Percentiles rank a stretch among this genome's conserved stretches.
phyloP scores from a whole-genome alignment of 306 rosid genomes.

The Arachis stenosperma region DNA sequence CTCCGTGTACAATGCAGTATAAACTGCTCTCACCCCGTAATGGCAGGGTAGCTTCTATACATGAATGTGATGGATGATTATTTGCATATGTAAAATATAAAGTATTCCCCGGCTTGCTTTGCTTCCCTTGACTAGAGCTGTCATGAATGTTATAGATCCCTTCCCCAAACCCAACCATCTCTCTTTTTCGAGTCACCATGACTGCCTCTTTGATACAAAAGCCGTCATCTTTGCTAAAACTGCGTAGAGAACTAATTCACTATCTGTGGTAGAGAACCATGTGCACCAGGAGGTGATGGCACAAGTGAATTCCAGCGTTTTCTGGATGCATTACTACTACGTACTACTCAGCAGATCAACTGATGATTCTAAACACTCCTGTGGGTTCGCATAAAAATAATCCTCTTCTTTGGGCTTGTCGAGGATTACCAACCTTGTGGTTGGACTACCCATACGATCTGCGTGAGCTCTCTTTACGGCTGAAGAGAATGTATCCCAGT shows the following conservation, averaged over 20 bases:
- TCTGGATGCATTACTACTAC: slow-evolving; percentile 52
- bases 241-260: slow-evolving; percentile 47
- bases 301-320: slow-evolving; percentile 42
- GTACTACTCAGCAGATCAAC: slow-evolving; percentile 61
- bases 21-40: slow-evolving; percentile 75
- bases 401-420: slow-evolving; percentile 97
- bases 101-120: slow-evolving; percentile 42
- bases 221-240: slow-evolving; percentile 44
- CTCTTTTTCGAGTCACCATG: slow-evolving; percentile 44
- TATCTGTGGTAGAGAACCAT: slow-evolving; percentile 52
- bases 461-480: slow-evolving; percentile 84
- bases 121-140: slow-evolving; percentile 48
- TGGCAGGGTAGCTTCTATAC: slow-evolving; percentile 94
- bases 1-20: slow-evolving; percentile 62
- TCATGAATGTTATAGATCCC: slow-evolving; percentile 34
- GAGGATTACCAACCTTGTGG: slow-evolving; percentile 65
- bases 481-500: slow-evolving; percentile 83
- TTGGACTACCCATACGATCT: slow-evolving; percentile 79
- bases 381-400: slow-evolving; percentile 90
- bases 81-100: slow-evolving; percentile 58
- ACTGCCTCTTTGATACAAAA: slow-evolving; percentile 46
- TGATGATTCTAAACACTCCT: slow-evolving; percentile 72
- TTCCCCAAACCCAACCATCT: slow-evolving; percentile 18
- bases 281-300: slow-evolving; percentile 49
- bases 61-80: slow-evolving; percentile 69